These are phyloP conservation scores for Apiotrichum domesticum DNA, from an alignment of 1,284 basidiomycete species.

Conservation along the genomic window DNA sequence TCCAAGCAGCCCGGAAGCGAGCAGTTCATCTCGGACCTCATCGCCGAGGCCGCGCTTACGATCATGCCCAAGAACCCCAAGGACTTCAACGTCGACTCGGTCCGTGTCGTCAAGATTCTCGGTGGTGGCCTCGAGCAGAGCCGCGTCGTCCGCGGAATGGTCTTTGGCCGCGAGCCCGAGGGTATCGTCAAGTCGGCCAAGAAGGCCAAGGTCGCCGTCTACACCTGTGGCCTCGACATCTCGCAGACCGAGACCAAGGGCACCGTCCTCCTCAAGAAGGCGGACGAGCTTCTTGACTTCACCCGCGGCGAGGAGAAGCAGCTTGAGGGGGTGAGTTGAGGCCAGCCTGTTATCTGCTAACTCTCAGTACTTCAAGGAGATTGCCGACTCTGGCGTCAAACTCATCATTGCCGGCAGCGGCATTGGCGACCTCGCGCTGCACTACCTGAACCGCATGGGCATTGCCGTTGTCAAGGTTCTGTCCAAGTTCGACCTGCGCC, in stretches of 20 bases:
- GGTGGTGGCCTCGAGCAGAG: conserved; percentile 79
- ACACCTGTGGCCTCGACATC: conserved; percentile 85
- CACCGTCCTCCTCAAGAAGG: conserved; percentile 92
- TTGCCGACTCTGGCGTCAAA: conserved; percentile 90
- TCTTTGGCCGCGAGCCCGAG: conserved; percentile 93
- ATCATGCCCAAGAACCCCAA: conserved; percentile 85
- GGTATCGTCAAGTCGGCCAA: conserved; percentile 73
- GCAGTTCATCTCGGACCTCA: conserved; percentile 71
- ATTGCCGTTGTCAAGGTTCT: conserved; percentile 96
- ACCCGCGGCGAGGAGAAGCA: conserved; percentile 93
- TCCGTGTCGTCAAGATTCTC: conserved; percentile 98
- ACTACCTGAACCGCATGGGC: conserved; percentile 90
- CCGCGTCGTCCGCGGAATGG: conserved; percentile 93
- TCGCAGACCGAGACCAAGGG: conserved; percentile 99
- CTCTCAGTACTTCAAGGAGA: conserved; percentile 88
- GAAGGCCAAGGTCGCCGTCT: conserved; percentile 86
- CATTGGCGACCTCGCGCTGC: conserved; percentile 91
- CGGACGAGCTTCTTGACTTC: conserved; percentile 95
- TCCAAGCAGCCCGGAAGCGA: conserved; percentile 97
- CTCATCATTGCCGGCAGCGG: conserved; percentile 88
- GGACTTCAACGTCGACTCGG: conserved; percentile 96
- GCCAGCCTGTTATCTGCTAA: background rate
- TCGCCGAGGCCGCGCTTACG: conserved; percentile 84
- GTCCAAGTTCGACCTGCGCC: conserved; percentile 94
- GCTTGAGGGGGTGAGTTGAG: conserved; percentile 67